These are phyloP conservation scores for Artemisia annua DNA, from an alignment of 129 eudicot species.

Conservation along the genomic window DNA sequence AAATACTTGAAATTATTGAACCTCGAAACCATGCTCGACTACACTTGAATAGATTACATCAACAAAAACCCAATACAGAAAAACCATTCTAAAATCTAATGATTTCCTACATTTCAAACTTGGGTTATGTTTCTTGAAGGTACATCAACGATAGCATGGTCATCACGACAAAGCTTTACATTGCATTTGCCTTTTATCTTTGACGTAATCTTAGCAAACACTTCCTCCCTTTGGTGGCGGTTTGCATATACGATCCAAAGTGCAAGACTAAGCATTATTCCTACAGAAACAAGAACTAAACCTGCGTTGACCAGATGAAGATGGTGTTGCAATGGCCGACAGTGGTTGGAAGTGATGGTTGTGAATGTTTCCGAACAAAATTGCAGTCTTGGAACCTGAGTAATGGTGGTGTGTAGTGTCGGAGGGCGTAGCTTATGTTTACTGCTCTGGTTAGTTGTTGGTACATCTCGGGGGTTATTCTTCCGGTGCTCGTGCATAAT, in stretches of 20 bases:
- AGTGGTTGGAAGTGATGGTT: slow-evolving; percentile 55
- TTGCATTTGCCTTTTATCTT: slow-evolving; percentile 47
- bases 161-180: slow-evolving; percentile 32
- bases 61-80: neutral
- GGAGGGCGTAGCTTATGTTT: slow-evolving; percentile 70
- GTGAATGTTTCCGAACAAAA: slow-evolving; percentile 79
- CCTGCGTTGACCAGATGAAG: slow-evolving; percentile 65
- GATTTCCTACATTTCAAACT: slow-evolving; percentile 10
- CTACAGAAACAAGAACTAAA: slow-evolving; percentile 67
- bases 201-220: slow-evolving; percentile 59
- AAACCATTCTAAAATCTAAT: slow-evolving; percentile 12
- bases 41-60: slow-evolving; percentile 11
- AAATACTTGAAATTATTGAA: neutral
- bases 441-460: slow-evolving; percentile 62
- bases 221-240: slow-evolving; percentile 99
- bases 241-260: slow-evolving; percentile 81
- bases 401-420: slow-evolving; percentile 72
- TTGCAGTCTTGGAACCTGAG: slow-evolving; percentile 87
- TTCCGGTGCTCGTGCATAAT: slow-evolving; percentile 38
- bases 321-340: slow-evolving; percentile 63
- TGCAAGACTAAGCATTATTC: slow-evolving; percentile 56
- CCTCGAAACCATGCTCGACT: neutral
- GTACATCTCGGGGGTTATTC: slow-evolving; percentile 83
- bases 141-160: slow-evolving; percentile 5
- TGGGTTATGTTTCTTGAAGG: neutral